These are phyloP conservation scores for Zygosaccharomyces lentus DNA, from an alignment of 805 yeast species.

Conservation along the genomic window DNA sequence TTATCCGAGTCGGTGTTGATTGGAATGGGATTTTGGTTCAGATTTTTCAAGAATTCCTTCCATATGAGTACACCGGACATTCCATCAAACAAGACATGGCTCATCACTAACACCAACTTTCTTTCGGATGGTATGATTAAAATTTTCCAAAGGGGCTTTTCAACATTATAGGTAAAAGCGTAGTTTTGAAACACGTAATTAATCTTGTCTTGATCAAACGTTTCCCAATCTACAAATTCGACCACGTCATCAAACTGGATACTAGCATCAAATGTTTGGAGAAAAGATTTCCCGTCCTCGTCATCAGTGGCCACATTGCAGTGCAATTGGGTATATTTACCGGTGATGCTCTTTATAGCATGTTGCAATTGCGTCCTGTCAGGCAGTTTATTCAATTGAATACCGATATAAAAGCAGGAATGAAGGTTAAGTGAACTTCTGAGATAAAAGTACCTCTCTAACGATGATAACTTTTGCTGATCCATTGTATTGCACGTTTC, in stretches of 20 bases:
- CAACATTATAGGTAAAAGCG: slow-evolving; percentile 16
- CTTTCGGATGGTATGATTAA: slow-evolving; percentile 16
- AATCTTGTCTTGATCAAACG: slow-evolving; percentile 11
- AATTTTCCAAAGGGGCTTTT: slow-evolving; percentile 29
- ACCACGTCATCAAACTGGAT: slow-evolving; percentile 22
- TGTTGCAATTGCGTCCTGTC: slow-evolving; percentile 5
- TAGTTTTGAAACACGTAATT: slow-evolving; percentile 21
- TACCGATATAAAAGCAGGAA: slow-evolving; percentile 26
- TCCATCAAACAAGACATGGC: slow-evolving; percentile 31
- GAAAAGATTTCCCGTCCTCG: slow-evolving; percentile 5
- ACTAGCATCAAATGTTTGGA: slow-evolving; percentile 7
- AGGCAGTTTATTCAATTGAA: slow-evolving; percentile 23
- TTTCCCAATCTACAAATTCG: slow-evolving; percentile 17
- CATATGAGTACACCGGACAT: slow-evolving; percentile 24
- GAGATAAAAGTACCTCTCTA: slow-evolving; percentile 23
- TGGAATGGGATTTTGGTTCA: slow-evolving; percentile 5
- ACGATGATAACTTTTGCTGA: slow-evolving; percentile 11
- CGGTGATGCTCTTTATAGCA: slow-evolving; percentile 15
- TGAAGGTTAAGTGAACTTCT: slow-evolving; percentile 27
- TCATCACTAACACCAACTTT: slow-evolving; percentile 20
- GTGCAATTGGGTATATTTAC: slow-evolving; percentile 19
- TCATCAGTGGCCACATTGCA: slow-evolving; percentile 15
- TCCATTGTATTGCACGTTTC: neutral
- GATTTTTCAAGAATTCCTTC: slow-evolving; percentile 15
- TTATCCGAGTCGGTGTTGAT: neutral